These are phyloP conservation scores for Candida boleticola DNA, from an alignment of 805 yeast genomes.

Conservation along the genomic window DNA sequence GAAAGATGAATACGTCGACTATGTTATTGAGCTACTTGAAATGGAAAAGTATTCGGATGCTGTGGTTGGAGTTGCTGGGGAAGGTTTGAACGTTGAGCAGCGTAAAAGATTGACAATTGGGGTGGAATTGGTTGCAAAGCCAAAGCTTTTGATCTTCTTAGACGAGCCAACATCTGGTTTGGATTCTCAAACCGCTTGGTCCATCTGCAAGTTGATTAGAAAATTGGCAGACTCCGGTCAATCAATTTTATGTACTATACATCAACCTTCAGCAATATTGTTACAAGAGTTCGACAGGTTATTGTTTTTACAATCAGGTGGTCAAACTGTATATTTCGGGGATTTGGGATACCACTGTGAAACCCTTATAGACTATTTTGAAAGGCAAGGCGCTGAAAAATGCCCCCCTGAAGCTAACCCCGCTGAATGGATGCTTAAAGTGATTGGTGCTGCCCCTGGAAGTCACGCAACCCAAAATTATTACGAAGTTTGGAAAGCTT, in stretches of 20 bases:
- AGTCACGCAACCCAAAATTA: constrained; percentile 24
- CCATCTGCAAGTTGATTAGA: constrained; percentile 31
- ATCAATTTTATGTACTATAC: constrained; percentile 55
- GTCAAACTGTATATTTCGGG: constrained; percentile 74
- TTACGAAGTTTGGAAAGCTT: constrained; percentile 22
- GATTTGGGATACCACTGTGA: constrained; percentile 59
- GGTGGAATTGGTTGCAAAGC: constrained; percentile 29
- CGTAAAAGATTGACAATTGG: too few relatives aligned
- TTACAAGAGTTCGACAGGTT: constrained; percentile 73
- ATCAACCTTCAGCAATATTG: constrained; percentile 77
- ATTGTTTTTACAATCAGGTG: constrained; percentile 67
- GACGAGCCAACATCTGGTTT: too few relatives aligned
- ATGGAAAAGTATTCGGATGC: constrained; percentile 29
- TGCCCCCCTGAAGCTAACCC: too few relatives aligned
- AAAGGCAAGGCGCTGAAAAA: constrained; percentile 57
- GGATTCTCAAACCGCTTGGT: too few relatives aligned
- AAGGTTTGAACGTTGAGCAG: constrained; percentile 34
- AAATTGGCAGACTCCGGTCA: constrained; percentile 33
- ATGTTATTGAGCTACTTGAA: constrained; percentile 22
- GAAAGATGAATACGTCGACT: constrained; percentile 24
- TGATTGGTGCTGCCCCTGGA: constrained; percentile 32
- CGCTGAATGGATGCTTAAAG: constrained; percentile 30
- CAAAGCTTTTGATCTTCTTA: constrained; percentile 27
- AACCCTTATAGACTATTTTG: constrained; percentile 63
- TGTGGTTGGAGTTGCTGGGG: constrained; percentile 32